Evolutionary conservation across 306 rosid genomes (phyloP), one percentile per base, ranked within the genome.

Genomic region (Prunus fruticosa): DNA sequence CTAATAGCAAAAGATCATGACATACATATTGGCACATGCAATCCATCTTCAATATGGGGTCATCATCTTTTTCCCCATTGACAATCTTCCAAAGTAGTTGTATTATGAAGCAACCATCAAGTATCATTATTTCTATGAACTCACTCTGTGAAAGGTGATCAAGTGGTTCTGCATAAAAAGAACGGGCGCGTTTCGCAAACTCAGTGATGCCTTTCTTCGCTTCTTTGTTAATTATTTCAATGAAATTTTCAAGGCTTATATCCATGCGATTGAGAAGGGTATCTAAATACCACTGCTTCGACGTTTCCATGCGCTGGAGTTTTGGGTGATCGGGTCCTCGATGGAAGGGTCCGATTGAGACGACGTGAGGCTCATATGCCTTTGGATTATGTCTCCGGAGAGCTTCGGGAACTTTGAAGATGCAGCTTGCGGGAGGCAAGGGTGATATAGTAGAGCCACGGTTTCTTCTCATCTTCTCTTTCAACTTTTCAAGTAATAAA

Each of bases 91-190:
- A 80, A 64, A 82, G 71, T 3, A 82, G 58, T 75, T 82, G 80
- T 7, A 74, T 1, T 11, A 83, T 11, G 52, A 83, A 83, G 64
- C 86, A 83, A 25, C 76, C 84, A 19, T 83, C 86, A 11, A 76
- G 60, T 2, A 79, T 56, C 81, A 83, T 65, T 41, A 83, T 68
- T 47, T 72, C 67, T 13, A 70, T 8, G 11, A 83, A 71, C 3
- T 79, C 32, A 0, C 16, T 11, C 3, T 13, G 2, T 7, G 2
- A 13, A 41, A 49, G 10, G 20, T 71, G 30, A 8, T 2, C 46
- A 15, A 79, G 16, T 18, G 61, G 25, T 11, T 56, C 61, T 0
- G 66, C 74, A 20, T 79, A 83, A 67, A 45, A 54, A 1, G 8
- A 4, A 0, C 66, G 67, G 0, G 80, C 75, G 1, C 8, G 12